phyloP scores from a whole-genome alignment of 371 early-diverging fungal genomes.

The Circinella minor region DNA sequence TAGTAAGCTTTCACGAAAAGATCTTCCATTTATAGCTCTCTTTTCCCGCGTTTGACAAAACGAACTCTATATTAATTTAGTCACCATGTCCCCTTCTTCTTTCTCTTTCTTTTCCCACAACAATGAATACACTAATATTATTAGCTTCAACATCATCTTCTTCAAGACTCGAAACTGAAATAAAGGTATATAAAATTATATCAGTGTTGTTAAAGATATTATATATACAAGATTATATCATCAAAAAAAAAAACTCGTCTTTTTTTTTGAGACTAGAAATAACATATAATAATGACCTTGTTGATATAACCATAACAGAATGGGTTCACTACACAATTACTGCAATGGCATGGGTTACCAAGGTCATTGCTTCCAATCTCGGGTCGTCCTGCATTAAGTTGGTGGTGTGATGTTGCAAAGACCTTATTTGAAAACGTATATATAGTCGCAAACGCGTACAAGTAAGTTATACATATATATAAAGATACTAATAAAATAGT shows the following conservation, averaged over 20 bases:
- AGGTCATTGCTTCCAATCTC: conserved; percentile 49
- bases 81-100: too few species aligned
- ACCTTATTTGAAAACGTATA: conserved; percentile 28
- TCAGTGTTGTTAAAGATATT: too few species aligned
- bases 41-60: conserved; percentile 1
- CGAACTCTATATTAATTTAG: too few species aligned
- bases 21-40: neutral
- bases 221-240: neutral
- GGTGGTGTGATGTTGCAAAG: conserved; percentile 41
- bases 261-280: neutral
- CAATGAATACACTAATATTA: conserved; percentile 1
- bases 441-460: conserved; percentile 52
- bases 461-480: conserved; percentile 30
- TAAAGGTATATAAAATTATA: neutral
- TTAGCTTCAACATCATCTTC: neutral
- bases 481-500: neutral
- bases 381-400: conserved; percentile 43
- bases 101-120: too few species aligned
- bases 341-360: conserved; percentile 38
- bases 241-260: neutral
- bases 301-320: neutral
- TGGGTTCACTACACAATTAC: neutral
- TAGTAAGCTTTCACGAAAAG: too few species aligned
- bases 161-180: neutral
- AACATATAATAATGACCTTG: neutral